These are phyloP conservation scores for Neofusicoccum umdonicola DNA, from an alignment of 2,329 filamentous ascomycete genomes.

Conservation along the genomic window DNA sequence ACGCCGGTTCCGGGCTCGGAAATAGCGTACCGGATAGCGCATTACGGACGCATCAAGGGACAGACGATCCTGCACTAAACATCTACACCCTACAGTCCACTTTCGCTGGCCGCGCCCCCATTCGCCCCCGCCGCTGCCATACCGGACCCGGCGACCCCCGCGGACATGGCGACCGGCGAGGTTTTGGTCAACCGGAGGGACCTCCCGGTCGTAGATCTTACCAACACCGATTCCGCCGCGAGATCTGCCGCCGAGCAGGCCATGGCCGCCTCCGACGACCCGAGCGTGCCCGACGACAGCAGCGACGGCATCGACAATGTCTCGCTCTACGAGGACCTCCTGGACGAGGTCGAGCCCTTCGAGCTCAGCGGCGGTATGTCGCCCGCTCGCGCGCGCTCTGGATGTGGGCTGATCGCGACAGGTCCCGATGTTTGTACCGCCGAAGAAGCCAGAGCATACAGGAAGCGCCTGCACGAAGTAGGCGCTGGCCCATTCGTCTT, in stretches of 20 bases:
- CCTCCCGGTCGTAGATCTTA: slow-evolving; percentile 13
- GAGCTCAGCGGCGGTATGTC: slow-evolving; percentile 17
- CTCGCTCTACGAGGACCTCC: slow-evolving; percentile 25
- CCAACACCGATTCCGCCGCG: slow-evolving; percentile 7
- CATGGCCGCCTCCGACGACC: slow-evolving; percentile 8
- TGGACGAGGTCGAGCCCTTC: slow-evolving; percentile 20
- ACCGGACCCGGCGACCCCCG: not conserved
- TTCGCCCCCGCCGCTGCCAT: not conserved
- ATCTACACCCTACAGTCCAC: slow-evolving; percentile 10
- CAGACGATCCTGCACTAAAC: slow-evolving; percentile 10
- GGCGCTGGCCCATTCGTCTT: slow-evolving; percentile 77
- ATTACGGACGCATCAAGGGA: slow-evolving; percentile 6
- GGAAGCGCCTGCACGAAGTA: slow-evolving; percentile 68
- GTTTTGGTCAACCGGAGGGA: slow-evolving; percentile 13
- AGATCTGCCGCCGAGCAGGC: slow-evolving; percentile 10
- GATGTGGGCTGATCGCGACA: slow-evolving; percentile 18
- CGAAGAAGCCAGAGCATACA: slow-evolving; percentile 63
- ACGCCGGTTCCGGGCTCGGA: not conserved
- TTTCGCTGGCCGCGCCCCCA: not conserved
- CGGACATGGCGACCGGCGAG: slow-evolving; percentile 15
- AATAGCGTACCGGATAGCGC: slow-evolving; percentile 8
- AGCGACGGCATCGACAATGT: slow-evolving; percentile 32
- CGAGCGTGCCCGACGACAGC: slow-evolving; percentile 20
- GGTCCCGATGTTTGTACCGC: slow-evolving; percentile 31
- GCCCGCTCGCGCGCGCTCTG: not conserved